Conservation (phyloP, 768 basidiomycete species). For the Rhodotorula graminis region DNA sequence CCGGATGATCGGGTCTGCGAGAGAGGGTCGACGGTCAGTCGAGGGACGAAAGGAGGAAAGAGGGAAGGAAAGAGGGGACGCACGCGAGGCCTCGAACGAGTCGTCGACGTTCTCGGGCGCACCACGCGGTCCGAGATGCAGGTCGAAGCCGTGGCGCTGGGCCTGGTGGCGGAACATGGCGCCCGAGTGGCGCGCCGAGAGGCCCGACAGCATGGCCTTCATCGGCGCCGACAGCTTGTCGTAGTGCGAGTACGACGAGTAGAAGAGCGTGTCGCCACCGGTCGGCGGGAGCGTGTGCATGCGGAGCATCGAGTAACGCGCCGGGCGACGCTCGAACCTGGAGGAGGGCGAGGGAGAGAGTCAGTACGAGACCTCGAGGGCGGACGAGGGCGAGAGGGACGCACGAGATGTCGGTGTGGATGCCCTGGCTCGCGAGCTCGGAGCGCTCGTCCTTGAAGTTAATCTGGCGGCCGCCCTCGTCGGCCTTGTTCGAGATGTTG, state of each 20-base stretch:
- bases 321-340: conserved; percentile 46
- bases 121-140: conserved; percentile 43
- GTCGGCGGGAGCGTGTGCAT: conserved; percentile 46
- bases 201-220: conserved; percentile 42
- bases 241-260: conserved; percentile 43
- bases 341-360: neutral
- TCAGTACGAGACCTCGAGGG: neutral
- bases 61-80: neutral
- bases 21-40: neutral
- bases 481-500: conserved; percentile 39
- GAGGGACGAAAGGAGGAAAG: neutral
- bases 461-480: conserved; percentile 10
- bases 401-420: conserved; percentile 11
- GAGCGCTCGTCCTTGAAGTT: conserved; percentile 29
- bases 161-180: conserved; percentile 46
- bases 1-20: conserved; percentile 36
- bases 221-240: conserved; percentile 44
- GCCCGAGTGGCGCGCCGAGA: conserved; percentile 44
- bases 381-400: no score
- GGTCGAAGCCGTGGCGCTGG: conserved; percentile 40
- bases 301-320: conserved; percentile 45
- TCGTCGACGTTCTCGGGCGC: conserved; percentile 46
- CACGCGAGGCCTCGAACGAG: conserved; percentile 42
- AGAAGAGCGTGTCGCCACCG: conserved; percentile 44
- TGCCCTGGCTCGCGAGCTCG: neutral